Percentiles rank a stretch among this genome's conserved stretches.
phyloP scores from a whole-genome alignment of 176 grass and related monocot species.

The Carex cristatella region DNA sequence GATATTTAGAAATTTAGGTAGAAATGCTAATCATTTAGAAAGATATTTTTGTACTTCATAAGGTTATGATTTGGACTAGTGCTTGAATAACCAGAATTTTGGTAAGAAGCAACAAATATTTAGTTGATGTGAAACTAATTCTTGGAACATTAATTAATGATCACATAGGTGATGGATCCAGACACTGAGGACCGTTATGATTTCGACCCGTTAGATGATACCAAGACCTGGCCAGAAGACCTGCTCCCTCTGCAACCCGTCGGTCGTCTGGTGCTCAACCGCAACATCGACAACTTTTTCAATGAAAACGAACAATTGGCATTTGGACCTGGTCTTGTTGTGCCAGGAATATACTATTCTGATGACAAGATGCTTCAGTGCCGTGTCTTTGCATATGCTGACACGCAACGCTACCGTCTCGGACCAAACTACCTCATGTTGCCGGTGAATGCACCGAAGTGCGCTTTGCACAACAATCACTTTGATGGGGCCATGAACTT shows the following conservation, averaged over 20 bases:
- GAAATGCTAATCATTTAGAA: not conserved
- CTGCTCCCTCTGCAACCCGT: conserved; percentile 58
- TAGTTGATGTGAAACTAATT: not conserved
- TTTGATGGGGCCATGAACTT: conserved; percentile 78
- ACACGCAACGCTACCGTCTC: conserved; percentile 79
- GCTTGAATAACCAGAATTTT: conserved; percentile 1
- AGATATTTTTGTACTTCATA: not conserved
- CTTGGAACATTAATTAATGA: not conserved
- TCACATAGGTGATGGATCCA: conserved; percentile 58
- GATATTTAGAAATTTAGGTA: not conserved
- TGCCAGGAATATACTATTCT: conserved; percentile 92
- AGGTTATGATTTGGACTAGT: conserved; percentile 1
- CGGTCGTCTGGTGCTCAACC: conserved; percentile 61
- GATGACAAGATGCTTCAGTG: conserved; percentile 99
- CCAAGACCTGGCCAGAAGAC: conserved; percentile 94
- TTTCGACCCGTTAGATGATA: conserved; percentile 91
- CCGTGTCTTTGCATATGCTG: conserved; percentile 78
- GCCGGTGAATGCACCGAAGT: conserved; percentile 73
- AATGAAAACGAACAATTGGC: conserved; percentile 92
- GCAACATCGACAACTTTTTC: conserved; percentile 96
- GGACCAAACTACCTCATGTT: conserved; percentile 89
- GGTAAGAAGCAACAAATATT: not conserved
- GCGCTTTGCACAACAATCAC: conserved; percentile 67
- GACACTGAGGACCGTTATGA: conserved; percentile 56
- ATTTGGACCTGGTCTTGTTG: conserved; percentile 67